Conservation (phyloP, 306 rosid species). For the Glycyrrhiza uralensis region DNA sequence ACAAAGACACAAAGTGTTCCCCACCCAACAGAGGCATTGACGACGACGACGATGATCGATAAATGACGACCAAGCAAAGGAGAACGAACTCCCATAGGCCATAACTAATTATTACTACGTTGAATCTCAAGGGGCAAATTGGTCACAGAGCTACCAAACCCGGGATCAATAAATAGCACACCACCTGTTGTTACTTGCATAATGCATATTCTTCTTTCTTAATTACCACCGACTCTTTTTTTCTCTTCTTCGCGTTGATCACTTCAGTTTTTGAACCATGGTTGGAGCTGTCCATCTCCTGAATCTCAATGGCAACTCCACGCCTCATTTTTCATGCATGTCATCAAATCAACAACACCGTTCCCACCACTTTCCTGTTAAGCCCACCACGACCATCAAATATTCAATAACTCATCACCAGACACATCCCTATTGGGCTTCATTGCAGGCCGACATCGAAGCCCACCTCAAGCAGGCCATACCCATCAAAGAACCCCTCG, state of each 20-base stretch:
- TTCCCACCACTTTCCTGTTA: background rate
- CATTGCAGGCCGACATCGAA: constrained; percentile 52
- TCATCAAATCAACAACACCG: constrained; percentile 7
- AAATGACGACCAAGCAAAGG: too few relatives aligned
- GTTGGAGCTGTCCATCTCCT: constrained; percentile 15
- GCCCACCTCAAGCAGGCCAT: constrained; percentile 50
- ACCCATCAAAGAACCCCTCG: constrained; percentile 47
- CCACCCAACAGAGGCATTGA: too few relatives aligned
- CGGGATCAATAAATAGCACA: background rate
- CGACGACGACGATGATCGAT: too few relatives aligned
- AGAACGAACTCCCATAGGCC: too few relatives aligned
- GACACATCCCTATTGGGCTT: constrained; percentile 34
- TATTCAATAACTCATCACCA: constrained; percentile 14
- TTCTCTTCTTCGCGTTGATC: background rate
- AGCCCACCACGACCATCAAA: constrained; percentile 18
- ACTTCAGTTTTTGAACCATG: background rate
- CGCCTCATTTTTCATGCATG: background rate
- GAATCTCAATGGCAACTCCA: background rate
- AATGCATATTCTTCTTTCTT: background rate
- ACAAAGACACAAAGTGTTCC: too few relatives aligned
- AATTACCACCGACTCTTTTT: background rate
- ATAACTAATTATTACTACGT: too few relatives aligned
- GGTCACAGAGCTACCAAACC: too few relatives aligned
- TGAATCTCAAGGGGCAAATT: too few relatives aligned
- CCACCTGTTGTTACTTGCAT: background rate